Conservation (phyloP, 371 early-diverging fungal species). For the Mortierella sp. region DNA sequence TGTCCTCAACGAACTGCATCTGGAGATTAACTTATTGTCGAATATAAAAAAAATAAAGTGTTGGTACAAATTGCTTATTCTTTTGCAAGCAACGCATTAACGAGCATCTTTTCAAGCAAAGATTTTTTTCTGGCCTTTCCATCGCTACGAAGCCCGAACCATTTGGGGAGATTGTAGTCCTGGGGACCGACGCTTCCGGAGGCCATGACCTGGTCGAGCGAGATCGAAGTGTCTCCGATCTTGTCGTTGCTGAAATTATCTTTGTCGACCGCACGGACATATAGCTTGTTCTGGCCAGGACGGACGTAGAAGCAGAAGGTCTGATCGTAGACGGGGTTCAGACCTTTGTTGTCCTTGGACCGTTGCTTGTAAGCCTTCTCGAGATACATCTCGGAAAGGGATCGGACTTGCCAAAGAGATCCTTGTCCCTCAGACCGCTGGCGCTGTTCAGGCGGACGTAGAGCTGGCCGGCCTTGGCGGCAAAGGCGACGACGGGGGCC, state of each 20-base stretch:
- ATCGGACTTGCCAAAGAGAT: constrained; percentile 17
- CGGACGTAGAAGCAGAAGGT: constrained; percentile 30
- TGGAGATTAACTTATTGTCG: constrained; percentile 16
- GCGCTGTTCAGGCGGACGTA: constrained; percentile 27
- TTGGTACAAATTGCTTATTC: background rate
- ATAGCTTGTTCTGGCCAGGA: constrained; percentile 39
- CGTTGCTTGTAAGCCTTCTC: constrained; percentile 26
- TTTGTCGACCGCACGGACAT: constrained; percentile 59
- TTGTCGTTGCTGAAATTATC: constrained; percentile 57
- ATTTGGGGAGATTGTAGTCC: constrained; percentile 17
- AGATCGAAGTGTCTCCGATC: constrained; percentile 58
- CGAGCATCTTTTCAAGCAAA: background rate
- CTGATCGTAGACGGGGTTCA: constrained; percentile 30
- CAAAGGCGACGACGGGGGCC: constrained; percentile 24
- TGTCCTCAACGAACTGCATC: constrained; percentile 20
- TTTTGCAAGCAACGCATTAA: background rate
- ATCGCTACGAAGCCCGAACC: constrained; percentile 11
- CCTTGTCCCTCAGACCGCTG: constrained; percentile 13
- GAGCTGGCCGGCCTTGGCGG: constrained; percentile 27
- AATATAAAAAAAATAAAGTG: background rate
- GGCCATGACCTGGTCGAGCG: constrained; percentile 37
- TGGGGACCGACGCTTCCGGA: constrained; percentile 42
- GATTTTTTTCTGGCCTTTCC: background rate
- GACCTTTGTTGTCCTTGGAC: constrained; percentile 35
- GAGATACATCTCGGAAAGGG: constrained; percentile 23